Conservation (phyloP, 257 asterid genomes). For the Jacaranda copaia region DNA sequence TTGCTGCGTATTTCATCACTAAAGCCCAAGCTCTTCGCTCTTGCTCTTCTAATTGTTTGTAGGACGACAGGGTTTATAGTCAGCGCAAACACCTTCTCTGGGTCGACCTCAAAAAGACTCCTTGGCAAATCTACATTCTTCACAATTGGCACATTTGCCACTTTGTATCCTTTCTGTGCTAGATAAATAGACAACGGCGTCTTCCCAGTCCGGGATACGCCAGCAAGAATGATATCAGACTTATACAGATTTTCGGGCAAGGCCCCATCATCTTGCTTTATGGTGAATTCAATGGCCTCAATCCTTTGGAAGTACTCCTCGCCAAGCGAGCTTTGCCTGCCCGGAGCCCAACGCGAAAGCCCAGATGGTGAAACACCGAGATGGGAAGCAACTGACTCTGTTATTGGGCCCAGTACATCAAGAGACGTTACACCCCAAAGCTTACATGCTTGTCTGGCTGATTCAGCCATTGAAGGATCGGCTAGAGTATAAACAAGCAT, state of each 20-base stretch:
- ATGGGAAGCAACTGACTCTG: slow-evolving; percentile 83
- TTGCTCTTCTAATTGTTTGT: slow-evolving; percentile 79
- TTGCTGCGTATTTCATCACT: slow-evolving; percentile 53
- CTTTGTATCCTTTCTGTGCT: slow-evolving; percentile 96
- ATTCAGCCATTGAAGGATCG: slow-evolving; percentile 83
- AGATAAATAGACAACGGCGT: slow-evolving; percentile 90
- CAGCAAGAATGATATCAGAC: slow-evolving; percentile 84
- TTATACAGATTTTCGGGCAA: slow-evolving; percentile 72
- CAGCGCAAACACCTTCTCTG: slow-evolving; percentile 82
- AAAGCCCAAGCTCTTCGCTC: slow-evolving; percentile 84
- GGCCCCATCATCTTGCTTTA: slow-evolving; percentile 97
- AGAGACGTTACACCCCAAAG: slow-evolving; percentile 86
- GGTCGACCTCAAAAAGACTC: slow-evolving; percentile 81
- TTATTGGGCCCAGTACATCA: slow-evolving; percentile 84
- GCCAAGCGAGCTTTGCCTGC: slow-evolving; percentile 59
- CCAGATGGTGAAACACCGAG: slow-evolving; percentile 94
- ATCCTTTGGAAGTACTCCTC: slow-evolving; percentile 85
- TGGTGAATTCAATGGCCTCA: slow-evolving; percentile 95
- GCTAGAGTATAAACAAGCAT: slow-evolving; percentile 85
- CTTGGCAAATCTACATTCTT: slow-evolving; percentile 68
- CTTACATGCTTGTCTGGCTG: slow-evolving; percentile 83
- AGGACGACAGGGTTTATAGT: slow-evolving; percentile 83
- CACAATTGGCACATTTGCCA: slow-evolving; percentile 94
- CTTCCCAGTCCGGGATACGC: slow-evolving; percentile 94
- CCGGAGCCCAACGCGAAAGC: slow-evolving; percentile 91